These are phyloP conservation scores for Xylaria sp. DNA, from an alignment of 2,329 filamentous ascomycete species.

Conservation along the genomic window DNA sequence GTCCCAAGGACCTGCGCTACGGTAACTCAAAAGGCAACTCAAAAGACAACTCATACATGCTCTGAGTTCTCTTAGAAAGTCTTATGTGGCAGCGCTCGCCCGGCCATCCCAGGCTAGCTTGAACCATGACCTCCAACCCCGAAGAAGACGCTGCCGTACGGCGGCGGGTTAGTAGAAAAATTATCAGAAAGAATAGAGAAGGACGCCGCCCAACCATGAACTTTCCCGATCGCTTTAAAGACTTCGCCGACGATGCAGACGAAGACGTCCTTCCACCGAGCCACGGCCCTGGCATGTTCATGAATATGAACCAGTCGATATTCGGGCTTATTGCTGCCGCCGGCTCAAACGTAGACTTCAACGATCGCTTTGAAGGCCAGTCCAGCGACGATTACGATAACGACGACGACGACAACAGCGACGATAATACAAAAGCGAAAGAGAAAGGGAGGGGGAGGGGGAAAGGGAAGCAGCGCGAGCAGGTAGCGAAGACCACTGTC, in stretches of 20 bases:
- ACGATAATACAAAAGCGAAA: conserved; percentile 11
- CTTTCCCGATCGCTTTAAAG: conserved; percentile 64
- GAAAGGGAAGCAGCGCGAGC: conserved; percentile 43
- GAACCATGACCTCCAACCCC: conserved; percentile 43
- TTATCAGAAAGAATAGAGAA: conserved; percentile 57
- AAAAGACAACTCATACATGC: conserved; percentile 2
- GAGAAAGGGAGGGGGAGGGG: conserved; percentile 28
- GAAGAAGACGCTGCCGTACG: conserved; percentile 52
- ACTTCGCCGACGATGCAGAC: conserved; percentile 60
- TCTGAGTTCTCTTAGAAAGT: conserved; percentile 2
- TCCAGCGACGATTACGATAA: conserved; percentile 74
- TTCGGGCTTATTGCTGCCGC: conserved; percentile 93
- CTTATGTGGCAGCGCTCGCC: conserved; percentile 25
- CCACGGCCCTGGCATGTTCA: conserved; percentile 61
- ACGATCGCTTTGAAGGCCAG: conserved; percentile 79
- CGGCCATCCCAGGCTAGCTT: background rate
- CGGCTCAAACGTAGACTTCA: conserved; percentile 83
- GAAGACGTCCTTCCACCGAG: conserved; percentile 58
- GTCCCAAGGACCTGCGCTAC: background rate
- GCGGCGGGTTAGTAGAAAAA: conserved; percentile 55
- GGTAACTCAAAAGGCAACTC: conserved; percentile 14
- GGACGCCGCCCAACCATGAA: conserved; percentile 56
- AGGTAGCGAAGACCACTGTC: conserved; percentile 48
- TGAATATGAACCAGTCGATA: conserved; percentile 92
- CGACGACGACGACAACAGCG: conserved; percentile 59